A percentile compares a stretch with the other conserved stretches of the same genome.
phyloP scores from a whole-genome alignment of 1,139 yeast genomes.

The Scheffersomyces quercinus region DNA sequence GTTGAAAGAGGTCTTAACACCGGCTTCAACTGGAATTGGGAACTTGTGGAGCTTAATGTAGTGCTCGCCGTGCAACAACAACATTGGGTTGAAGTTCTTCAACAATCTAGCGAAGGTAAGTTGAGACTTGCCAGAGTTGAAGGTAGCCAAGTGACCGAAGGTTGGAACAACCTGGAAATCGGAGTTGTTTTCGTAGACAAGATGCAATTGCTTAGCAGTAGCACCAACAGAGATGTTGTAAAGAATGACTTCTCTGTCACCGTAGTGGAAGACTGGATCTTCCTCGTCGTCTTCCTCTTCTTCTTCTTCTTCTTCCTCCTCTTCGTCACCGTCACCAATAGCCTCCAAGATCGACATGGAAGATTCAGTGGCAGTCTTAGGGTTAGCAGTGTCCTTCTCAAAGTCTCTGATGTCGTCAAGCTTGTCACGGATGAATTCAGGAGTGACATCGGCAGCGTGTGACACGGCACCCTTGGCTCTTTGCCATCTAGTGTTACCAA shows the following conservation, averaged over 20 bases:
- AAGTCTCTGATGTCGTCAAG: conserved; percentile 71
- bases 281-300: conserved; percentile 55
- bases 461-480: conserved; percentile 84
- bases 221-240: conserved; percentile 94
- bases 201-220: conserved; percentile 70
- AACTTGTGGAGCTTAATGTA: conserved; percentile 75
- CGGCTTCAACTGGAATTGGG: conserved; percentile 78
- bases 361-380: conserved; percentile 72
- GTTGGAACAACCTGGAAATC: conserved; percentile 91
- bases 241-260: conserved; percentile 72
- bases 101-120: conserved; percentile 58
- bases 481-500: conserved; percentile 94
- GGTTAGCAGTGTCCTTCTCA: conserved; percentile 55
- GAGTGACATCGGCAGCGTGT: conserved; percentile 47
- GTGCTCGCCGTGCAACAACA: conserved; percentile 94
- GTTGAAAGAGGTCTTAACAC: conserved; percentile 57
- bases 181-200: conserved; percentile 73
- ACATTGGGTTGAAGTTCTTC: conserved; percentile 84
- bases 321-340: conserved; percentile 54
- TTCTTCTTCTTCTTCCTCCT: conserved; percentile 49
- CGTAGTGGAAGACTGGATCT: conserved; percentile 49
- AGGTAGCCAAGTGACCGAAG: conserved; percentile 82
- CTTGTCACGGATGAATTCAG: conserved; percentile 71
- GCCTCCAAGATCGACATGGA: conserved; percentile 75
- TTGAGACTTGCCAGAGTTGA: conserved; percentile 52